Conservation (phyloP, 176 grass and related monocot genomes). For the Saccharum spontaneum region DNA sequence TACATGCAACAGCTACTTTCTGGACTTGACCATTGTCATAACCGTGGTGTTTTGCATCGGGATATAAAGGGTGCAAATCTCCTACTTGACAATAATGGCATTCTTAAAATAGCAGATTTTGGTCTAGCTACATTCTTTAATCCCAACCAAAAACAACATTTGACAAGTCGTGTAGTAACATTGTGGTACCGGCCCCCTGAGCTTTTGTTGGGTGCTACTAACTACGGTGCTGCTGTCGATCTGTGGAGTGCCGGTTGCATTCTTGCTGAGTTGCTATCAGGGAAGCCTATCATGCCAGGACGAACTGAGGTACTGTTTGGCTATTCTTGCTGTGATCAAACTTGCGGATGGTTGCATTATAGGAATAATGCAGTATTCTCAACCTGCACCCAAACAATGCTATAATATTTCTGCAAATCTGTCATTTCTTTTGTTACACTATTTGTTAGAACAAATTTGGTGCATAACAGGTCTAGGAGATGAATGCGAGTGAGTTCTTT, state of each 20-base stretch:
- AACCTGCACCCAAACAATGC: not conserved
- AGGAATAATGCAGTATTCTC: conserved; percentile 14
- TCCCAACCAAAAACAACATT: conserved; percentile 80
- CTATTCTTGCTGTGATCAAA: conserved; percentile 6
- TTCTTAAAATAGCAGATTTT: conserved; percentile 99
- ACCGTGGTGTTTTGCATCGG: conserved; percentile 82
- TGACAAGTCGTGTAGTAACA: conserved; percentile 96
- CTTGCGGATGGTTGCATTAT: conserved; percentile 10
- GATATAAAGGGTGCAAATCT: conserved; percentile 99
- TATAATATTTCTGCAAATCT: not conserved
- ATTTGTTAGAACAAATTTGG: conserved; percentile 9
- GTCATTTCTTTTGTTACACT: not conserved
- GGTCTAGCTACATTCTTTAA: conserved; percentile 97
- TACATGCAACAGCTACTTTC: conserved; percentile 93
- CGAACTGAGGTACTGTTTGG: conserved; percentile 78
- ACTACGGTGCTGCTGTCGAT: conserved; percentile 88
- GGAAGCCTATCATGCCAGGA: conserved; percentile 99
- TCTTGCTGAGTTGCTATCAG: conserved; percentile 87
- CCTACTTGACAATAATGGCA: conserved; percentile 85
- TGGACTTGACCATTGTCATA: conserved; percentile 93
- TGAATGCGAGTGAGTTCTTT: not conserved
- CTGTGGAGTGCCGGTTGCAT: conserved; percentile 98
- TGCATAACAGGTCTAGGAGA: conserved; percentile 2
- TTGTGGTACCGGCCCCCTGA: conserved; percentile 98
- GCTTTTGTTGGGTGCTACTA: conserved; percentile 88